A percentile compares a stretch with the other conserved stretches of the same genome.
Conservation (phyloP, 176 grass and related monocot species). For the Oryza meridionalis region DNA sequence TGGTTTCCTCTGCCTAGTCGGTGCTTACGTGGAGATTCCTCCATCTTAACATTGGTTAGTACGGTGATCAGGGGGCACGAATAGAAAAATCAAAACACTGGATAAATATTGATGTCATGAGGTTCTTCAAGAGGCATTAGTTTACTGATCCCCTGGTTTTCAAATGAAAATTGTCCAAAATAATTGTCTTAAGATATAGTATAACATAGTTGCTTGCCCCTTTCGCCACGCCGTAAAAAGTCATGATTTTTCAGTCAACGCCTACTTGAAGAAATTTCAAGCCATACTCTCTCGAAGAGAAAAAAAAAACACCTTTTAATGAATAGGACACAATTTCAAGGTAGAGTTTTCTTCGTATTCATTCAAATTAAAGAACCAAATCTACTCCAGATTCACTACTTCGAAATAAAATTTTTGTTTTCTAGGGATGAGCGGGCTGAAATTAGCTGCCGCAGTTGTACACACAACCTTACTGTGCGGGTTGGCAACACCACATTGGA, state of each 20-base stretch:
- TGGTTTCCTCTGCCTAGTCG: conserved; percentile 2
- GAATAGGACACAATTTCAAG: neutral
- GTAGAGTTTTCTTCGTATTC: neutral
- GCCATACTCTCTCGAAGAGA: neutral
- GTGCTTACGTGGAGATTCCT: conserved; percentile 31
- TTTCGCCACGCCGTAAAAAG: neutral
- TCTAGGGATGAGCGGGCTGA: too few relatives aligned
- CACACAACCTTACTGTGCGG: too few relatives aligned
- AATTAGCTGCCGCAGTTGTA: too few relatives aligned
- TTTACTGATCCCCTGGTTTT: neutral
- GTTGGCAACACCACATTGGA: too few relatives aligned
- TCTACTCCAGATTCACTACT: too few relatives aligned
- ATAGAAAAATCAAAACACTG: neutral
- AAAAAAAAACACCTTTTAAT: neutral
- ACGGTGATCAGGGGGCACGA: neutral
- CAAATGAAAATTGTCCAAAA: neutral
- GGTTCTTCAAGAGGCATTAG: neutral
- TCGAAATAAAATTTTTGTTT: too few relatives aligned
- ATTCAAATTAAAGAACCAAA: neutral
- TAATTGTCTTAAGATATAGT: neutral
- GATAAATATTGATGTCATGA: neutral
- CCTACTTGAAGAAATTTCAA: neutral
- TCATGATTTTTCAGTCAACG: neutral
- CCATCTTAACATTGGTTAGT: neutral
- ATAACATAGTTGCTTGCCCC: neutral